These are phyloP conservation scores for Pugionium dolabratum DNA, from an alignment of 345 rosid species.

Conservation along the genomic window DNA sequence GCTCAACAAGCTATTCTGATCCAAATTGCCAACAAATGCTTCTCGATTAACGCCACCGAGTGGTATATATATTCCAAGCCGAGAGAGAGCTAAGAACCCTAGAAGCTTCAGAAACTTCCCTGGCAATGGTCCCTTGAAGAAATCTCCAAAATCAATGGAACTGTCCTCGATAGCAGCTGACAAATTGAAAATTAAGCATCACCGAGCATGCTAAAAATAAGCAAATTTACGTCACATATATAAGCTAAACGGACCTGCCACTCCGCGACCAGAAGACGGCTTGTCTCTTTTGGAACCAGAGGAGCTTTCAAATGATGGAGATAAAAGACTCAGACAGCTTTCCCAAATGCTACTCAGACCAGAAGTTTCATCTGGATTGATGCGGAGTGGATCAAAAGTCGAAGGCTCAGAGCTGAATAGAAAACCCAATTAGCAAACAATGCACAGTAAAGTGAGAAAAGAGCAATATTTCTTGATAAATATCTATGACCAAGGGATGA, in stretches of 20 bases:
- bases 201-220: conserved; percentile 28
- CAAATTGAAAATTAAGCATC: conserved; percentile 32
- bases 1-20: conserved; percentile 84
- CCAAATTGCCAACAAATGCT: conserved; percentile 89
- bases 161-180: conserved; percentile 99
- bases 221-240: not conserved
- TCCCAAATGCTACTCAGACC: conserved; percentile 59
- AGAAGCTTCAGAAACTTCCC: conserved; percentile 91
- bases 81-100: conserved; percentile 81
- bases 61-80: conserved; percentile 90
- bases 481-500: conserved; percentile 9
- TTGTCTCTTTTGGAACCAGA: conserved; percentile 66
- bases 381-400: conserved; percentile 80
- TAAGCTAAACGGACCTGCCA: conserved; percentile 59
- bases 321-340: conserved; percentile 51
- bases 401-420: conserved; percentile 56
- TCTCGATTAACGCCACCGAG: conserved; percentile 96
- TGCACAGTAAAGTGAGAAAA: conserved; percentile 24
- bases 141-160: conserved; percentile 95
- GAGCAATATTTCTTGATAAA: conserved; percentile 19
- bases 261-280: conserved; percentile 71
- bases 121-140: conserved; percentile 91
- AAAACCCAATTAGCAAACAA: conserved; percentile 42
- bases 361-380: conserved; percentile 55
- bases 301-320: conserved; percentile 59